A percentile compares a stretch with the other conserved stretches of the same genome.
Evolutionary conservation across 2,329 filamentous ascomycete species (phyloP).

Genomic region (Fusarium falciforme): DNA sequence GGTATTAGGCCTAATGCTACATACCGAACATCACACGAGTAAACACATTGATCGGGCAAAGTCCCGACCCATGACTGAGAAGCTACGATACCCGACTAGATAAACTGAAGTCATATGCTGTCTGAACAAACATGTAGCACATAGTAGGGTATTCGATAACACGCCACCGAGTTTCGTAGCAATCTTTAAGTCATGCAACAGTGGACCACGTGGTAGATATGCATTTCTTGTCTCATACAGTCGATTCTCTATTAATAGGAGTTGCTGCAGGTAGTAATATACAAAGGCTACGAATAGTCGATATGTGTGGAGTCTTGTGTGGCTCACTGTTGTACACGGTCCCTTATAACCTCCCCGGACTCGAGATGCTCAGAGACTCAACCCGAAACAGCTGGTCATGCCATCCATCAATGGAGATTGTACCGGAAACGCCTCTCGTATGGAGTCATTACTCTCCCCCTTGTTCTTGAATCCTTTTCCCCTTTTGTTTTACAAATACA

Average conservation of each 20-base stretch:
- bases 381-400: slow-evolving; percentile 11
- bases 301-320: slow-evolving; percentile 41
- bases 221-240: neutral
- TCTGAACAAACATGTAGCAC: neutral
- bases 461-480: neutral
- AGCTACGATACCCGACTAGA: neutral
- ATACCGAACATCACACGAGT: neutral
- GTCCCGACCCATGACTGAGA: neutral
- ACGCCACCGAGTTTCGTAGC: neutral
- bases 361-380: slow-evolving; percentile 11
- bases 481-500: neutral
- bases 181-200: neutral
- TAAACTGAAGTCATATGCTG: neutral
- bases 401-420: slow-evolving; percentile 10
- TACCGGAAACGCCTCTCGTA: slow-evolving; percentile 31
- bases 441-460: slow-evolving; percentile 9
- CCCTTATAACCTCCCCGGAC: neutral
- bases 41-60: neutral
- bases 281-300: slow-evolving; percentile 27
- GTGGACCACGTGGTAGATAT: neutral
- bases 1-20: neutral
- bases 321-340: slow-evolving; percentile 42
- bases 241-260: slow-evolving; percentile 4
- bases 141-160: neutral
- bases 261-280: slow-evolving; percentile 24